Evolutionary conservation across 192 early-diverging fungal genomes (phyloP).

Genomic region (Kappamyces sp.): DNA sequence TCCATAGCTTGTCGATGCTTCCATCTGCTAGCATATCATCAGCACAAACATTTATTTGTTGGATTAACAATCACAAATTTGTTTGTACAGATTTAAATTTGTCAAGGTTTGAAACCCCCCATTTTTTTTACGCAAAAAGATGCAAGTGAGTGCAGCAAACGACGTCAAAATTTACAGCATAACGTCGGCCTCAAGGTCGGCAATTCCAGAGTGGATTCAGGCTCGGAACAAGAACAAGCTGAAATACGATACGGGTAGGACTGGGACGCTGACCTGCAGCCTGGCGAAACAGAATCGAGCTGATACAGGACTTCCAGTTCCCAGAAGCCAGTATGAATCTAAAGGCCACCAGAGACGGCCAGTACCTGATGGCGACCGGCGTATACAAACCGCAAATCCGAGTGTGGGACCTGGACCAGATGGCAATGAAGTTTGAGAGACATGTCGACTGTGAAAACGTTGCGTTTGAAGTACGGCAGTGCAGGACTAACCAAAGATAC

Average conservation of each 20-base stretch:
- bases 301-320: slow-evolving; percentile 98
- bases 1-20: too few species aligned
- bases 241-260: slow-evolving; percentile 75
- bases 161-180: slow-evolving; percentile 88
- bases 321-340: slow-evolving; percentile 86
- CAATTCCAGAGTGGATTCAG: slow-evolving; percentile 95
- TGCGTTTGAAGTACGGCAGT: slow-evolving; percentile 32
- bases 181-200: slow-evolving; percentile 45
- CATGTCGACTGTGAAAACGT: slow-evolving; percentile 93
- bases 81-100: too few species aligned
- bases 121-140: neutral
- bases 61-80: too few species aligned
- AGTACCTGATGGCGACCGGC: slow-evolving; percentile 87
- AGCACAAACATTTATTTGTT: too few species aligned
- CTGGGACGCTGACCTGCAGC: slow-evolving; percentile 42
- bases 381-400: slow-evolving; percentile 98
- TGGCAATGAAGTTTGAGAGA: slow-evolving; percentile 98
- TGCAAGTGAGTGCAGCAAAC: slow-evolving; percentile 83
- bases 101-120: too few species aligned
- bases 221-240: slow-evolving; percentile 77
- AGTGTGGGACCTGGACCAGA: slow-evolving; percentile 84
- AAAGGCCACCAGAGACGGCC: slow-evolving; percentile 78
- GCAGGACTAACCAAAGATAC: slow-evolving; percentile 34
- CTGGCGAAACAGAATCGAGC: slow-evolving; percentile 83
- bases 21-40: too few species aligned